A percentile compares a stretch with the other conserved stretches of the same genome.
Conservation (phyloP, 2,329 filamentous ascomycete species). For the Cordyceps tenuipes region DNA sequence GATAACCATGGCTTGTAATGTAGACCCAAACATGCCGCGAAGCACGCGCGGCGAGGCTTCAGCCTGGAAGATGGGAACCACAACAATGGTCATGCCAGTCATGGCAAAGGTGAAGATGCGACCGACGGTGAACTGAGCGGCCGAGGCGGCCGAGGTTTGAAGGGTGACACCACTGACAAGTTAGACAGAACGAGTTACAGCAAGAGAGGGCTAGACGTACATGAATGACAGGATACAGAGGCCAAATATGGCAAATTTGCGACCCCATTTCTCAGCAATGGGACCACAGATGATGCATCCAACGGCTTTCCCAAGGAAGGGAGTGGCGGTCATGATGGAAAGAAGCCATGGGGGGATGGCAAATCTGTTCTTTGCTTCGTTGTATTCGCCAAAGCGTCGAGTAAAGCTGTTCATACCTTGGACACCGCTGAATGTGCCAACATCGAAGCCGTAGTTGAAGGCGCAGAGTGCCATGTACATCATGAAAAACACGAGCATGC, state of each 20-base stretch:
- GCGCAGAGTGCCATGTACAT: conserved; percentile 19
- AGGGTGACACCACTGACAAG: conserved; percentile 20
- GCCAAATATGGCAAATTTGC: conserved; percentile 18
- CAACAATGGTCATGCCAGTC: conserved; percentile 25
- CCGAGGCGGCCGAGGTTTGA: conserved; percentile 21
- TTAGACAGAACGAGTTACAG: neutral
- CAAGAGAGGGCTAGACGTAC: conserved; percentile 5
- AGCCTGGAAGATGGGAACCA: conserved; percentile 24
- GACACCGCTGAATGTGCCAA: conserved; percentile 20
- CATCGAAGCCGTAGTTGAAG: conserved; percentile 22
- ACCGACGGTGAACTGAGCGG: conserved; percentile 24
- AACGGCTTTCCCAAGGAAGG: conserved; percentile 19
- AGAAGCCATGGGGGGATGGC: conserved; percentile 18
- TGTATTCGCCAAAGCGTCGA: conserved; percentile 18
- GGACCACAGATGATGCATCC: conserved; percentile 14
- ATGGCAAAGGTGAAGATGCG: conserved; percentile 23
- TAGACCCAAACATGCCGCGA: conserved; percentile 22
- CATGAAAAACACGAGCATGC: conserved; percentile 16
- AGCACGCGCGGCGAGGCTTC: conserved; percentile 20
- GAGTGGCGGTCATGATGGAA: conserved; percentile 20
- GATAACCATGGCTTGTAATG: conserved; percentile 22
- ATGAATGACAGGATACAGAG: conserved; percentile 16
- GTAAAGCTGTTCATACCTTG: conserved; percentile 21
- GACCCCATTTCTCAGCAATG: conserved; percentile 21
- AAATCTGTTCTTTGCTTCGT: conserved; percentile 11